These are phyloP conservation scores for Trichophyton schoenleinii DNA, from an alignment of 2,329 filamentous ascomycete species.

Conservation along the genomic window DNA sequence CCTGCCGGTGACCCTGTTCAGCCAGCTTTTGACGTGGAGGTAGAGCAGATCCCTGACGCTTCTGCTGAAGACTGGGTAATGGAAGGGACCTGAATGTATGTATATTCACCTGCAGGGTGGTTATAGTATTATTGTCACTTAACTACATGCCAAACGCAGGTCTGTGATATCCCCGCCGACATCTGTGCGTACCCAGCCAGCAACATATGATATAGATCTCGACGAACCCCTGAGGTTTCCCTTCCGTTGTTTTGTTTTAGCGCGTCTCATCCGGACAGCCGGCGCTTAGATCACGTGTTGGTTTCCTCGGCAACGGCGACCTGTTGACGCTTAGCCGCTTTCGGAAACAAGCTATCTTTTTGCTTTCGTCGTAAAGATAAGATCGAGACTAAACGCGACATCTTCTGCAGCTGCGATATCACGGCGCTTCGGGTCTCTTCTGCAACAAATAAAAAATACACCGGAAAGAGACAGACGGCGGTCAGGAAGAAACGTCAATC, in stretches of 20 bases:
- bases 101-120: neutral
- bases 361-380: neutral
- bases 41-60: neutral
- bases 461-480: too few relatives aligned
- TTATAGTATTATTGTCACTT: too few relatives aligned
- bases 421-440: too few relatives aligned
- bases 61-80: neutral
- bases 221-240: neutral
- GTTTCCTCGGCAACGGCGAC: neutral
- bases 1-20: neutral
- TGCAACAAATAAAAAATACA: too few relatives aligned
- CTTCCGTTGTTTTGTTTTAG: neutral
- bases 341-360: conserved; percentile 1
- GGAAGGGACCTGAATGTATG: neutral
- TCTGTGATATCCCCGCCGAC: too few relatives aligned
- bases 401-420: neutral
- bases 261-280: too few relatives aligned
- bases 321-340: conserved; percentile 6
- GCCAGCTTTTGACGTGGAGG: neutral
- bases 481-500: neutral
- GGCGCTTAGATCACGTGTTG: neutral
- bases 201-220: too few relatives aligned
- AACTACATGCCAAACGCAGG: too few relatives aligned
- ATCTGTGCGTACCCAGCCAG: too few relatives aligned
- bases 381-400: neutral